Percentiles rank a stretch among this genome's conserved stretches.
These are phyloP conservation scores for Xylaria grammica DNA, from an alignment of 495 filamentous ascomycete species.

Conservation along the genomic window DNA sequence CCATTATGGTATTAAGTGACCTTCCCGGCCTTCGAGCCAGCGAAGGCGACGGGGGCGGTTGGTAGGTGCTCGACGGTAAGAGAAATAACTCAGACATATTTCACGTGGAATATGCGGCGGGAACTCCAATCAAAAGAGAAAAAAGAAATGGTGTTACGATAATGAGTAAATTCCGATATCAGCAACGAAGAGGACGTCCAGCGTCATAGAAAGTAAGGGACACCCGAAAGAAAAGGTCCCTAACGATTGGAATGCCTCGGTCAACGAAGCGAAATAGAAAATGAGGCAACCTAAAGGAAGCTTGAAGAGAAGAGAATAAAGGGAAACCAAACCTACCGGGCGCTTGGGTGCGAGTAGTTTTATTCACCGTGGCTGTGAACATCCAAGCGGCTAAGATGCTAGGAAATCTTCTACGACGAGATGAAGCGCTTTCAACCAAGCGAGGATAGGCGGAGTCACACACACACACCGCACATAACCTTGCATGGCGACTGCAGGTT, in stretches of 20 bases:
- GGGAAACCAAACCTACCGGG: constrained; percentile 29
- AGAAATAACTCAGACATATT: constrained; percentile 64
- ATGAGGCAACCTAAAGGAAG: constrained; percentile 42
- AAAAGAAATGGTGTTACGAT: constrained; percentile 19
- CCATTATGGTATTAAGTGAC: constrained; percentile 86
- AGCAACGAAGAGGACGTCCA: constrained; percentile 43
- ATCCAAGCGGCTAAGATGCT: constrained; percentile 37
- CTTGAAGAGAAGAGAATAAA: constrained; percentile 39
- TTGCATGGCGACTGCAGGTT: constrained; percentile 30
- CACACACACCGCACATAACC: constrained; percentile 31
- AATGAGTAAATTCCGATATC: constrained; percentile 27
- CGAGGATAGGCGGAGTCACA: constrained; percentile 30
- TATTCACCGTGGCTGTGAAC: constrained; percentile 33
- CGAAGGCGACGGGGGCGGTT: constrained; percentile 65
- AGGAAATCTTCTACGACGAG: constrained; percentile 21
- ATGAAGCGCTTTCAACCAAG: constrained; percentile 36
- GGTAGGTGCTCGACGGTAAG: constrained; percentile 64
- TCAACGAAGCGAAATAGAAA: constrained; percentile 55
- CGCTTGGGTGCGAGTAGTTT: constrained; percentile 38
- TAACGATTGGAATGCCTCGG: constrained; percentile 54
- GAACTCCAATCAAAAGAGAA: constrained; percentile 28
- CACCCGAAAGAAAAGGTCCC: constrained; percentile 29
- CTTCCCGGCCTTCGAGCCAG: constrained; percentile 69
- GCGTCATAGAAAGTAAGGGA: constrained; percentile 46
- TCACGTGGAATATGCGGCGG: constrained; percentile 32